Evolutionary conservation across 192 early-diverging fungal species (phyloP), one percentile per base, ranked within the genome.

Genomic region (Obelidium mucronatum): DNA sequence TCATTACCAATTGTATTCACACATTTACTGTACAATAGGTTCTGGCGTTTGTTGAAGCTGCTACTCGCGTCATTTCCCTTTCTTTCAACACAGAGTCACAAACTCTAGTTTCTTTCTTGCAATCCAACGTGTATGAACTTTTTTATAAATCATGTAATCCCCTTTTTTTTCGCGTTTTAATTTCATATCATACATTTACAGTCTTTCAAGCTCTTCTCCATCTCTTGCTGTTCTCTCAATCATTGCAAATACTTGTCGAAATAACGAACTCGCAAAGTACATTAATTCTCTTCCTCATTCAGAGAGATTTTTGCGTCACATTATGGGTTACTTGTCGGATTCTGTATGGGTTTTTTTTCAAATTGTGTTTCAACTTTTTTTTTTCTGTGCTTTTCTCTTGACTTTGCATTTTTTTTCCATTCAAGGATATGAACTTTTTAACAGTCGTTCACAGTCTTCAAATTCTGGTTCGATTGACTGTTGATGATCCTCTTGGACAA

Each of bases 381-480:
- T 53, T 53, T n/a, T 24, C 24, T n/a, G n/a, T n/a, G n/a, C n/a
- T n/a, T n/a, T n/a, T n/a, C n/a, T n/a, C n/a, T 53, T 17, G 19
- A 53, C 52, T 1, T n/a, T 53, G 52, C 52, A 53, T 53, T 52
- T 52, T 26, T 0, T n/a, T n/a, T n/a, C n/a, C n/a, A n/a, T n/a
- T n/a, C n/a, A 34, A 72, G 69, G 69, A 72, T 58, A 58, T 72
- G 53, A 72, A 72, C 39, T 72, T 72, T 58, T 36, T 72, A 13
- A 40, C 69, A 31, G 33, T 58, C 3, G 55, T 72, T 8, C 56
- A 72, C 56, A 59, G 54, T 59, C 69, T 72, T n/a, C 69, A 72
- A n/a, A 72, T 72, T 72, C 51, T 72, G 26, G 34, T 72, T 59
- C 69, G 69, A 6, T 36, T 72, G 52, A 72, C 69, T 13, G 51